Percentiles rank a stretch among this genome's conserved stretches.
phyloP scores from a whole-genome alignment of 148 eudicot genomes.

The Silene conica region DNA sequence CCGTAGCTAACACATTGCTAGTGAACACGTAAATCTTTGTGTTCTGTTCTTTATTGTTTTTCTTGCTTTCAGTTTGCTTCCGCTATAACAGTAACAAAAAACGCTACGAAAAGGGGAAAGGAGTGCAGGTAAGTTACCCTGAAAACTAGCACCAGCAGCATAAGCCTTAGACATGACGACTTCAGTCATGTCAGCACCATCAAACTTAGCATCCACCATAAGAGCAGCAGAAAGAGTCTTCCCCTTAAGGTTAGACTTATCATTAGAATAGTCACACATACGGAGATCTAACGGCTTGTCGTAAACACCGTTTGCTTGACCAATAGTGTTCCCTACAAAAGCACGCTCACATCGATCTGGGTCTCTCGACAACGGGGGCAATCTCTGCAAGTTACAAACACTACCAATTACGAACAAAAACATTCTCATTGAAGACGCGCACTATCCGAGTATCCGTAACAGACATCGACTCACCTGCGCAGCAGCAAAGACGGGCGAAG shows the following conservation, averaged over 20 bases:
- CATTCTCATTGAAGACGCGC: too few species aligned
- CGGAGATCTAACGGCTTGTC: slow-evolving; percentile 95
- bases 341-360: slow-evolving; percentile 90
- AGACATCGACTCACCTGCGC: slow-evolving; percentile 60
- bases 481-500: slow-evolving; percentile 79
- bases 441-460: too few species aligned
- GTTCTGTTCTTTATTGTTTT: too few species aligned
- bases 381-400: slow-evolving; percentile 48
- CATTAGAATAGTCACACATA: slow-evolving; percentile 80
- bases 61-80: too few species aligned
- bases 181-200: slow-evolving; percentile 97
- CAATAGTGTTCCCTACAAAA: slow-evolving; percentile 94
- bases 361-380: slow-evolving; percentile 92
- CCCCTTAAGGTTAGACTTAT: slow-evolving; percentile 85
- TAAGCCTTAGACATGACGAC: slow-evolving; percentile 99
- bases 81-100: too few species aligned
- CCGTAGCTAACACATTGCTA: too few species aligned
- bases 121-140: slow-evolving; percentile 41
- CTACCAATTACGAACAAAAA: slow-evolving; percentile 20
- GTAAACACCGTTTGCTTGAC: slow-evolving; percentile 98
- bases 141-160: slow-evolving; percentile 97
- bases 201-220: slow-evolving; percentile 93
- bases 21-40: too few species aligned
- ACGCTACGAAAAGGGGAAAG: not conserved
- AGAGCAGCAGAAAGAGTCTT: slow-evolving; percentile 94